Conservation (phyloP, 345 rosid species). For the Arabis hirsuta region DNA sequence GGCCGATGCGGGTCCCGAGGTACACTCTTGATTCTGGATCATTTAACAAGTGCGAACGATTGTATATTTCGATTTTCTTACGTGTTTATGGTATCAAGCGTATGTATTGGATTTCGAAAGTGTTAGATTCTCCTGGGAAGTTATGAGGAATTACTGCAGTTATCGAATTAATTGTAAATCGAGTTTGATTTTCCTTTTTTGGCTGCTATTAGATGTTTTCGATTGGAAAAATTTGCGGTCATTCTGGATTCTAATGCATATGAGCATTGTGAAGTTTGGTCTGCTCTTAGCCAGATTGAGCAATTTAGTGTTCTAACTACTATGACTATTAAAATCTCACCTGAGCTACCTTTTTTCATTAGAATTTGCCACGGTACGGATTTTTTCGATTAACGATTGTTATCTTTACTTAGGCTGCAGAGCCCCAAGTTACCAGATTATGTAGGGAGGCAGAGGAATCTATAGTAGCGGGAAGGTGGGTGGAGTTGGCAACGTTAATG, state of each 20-base stretch:
- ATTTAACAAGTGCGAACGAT: neutral
- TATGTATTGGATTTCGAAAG: neutral
- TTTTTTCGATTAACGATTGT: neutral
- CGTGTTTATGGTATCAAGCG: neutral
- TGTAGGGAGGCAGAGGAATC: constrained; percentile 82
- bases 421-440: constrained; percentile 71
- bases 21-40: constrained; percentile 27
- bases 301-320: neutral
- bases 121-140: neutral
- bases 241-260: neutral
- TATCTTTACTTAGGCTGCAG: constrained; percentile 59
- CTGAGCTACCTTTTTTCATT: neutral
- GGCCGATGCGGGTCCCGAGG: constrained; percentile 98
- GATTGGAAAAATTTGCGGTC: neutral
- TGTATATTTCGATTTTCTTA: neutral
- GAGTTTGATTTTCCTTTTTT: too few relatives aligned
- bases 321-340: neutral
- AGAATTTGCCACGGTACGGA: neutral
- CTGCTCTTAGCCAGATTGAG: neutral
- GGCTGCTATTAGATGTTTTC: neutral
- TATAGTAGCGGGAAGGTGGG: constrained; percentile 66
- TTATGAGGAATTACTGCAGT: neutral
- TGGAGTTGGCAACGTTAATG: constrained; percentile 82
- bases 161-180: neutral
- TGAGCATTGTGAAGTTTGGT: neutral